A percentile compares a stretch with the other conserved stretches of the same genome.
phyloP scores from a whole-genome alignment of 768 basidiomycete species.

The Dacryopinax primogenitus region DNA sequence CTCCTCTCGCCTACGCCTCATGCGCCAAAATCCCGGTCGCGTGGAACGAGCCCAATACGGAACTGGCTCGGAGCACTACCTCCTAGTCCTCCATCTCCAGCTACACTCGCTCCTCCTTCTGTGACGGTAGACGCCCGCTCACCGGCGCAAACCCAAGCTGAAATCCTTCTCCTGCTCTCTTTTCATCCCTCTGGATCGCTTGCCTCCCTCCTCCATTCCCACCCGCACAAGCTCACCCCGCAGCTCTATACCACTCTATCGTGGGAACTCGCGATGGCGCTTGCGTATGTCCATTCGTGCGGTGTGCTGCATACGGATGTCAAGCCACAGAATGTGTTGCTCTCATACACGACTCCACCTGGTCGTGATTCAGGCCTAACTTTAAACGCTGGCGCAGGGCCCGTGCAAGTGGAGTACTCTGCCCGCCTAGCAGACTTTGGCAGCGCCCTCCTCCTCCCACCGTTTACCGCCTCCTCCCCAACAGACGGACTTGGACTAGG shows the following conservation, averaged over 20 bases:
- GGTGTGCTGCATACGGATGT: slow-evolving; percentile 33
- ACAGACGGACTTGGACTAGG: slow-evolving; percentile 31
- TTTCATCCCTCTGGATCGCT: slow-evolving; percentile 17
- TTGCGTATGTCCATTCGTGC: slow-evolving; percentile 27
- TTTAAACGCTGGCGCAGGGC: no score
- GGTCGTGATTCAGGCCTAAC: no score
- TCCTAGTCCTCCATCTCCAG: background rate
- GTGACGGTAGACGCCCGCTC: background rate
- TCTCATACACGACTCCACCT: slow-evolving; percentile 20
- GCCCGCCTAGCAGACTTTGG: slow-evolving; percentile 33
- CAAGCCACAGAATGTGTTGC: slow-evolving; percentile 31
- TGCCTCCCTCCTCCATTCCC: slow-evolving; percentile 16
- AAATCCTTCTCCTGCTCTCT: slow-evolving; percentile 20
- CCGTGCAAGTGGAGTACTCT: slow-evolving; percentile 16
- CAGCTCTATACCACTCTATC: slow-evolving; percentile 25
- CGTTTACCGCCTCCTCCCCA: slow-evolving; percentile 19
- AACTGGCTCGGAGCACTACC: background rate
- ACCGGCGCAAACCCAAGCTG: background rate
- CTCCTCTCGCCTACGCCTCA: slow-evolving; percentile 2
- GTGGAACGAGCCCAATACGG: background rate
- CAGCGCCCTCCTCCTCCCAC: slow-evolving; percentile 28
- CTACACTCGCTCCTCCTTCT: slow-evolving; percentile 10
- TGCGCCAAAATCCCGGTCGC: background rate
- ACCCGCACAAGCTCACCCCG: slow-evolving; percentile 16
- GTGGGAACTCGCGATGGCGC: slow-evolving; percentile 22